A percentile compares a stretch with the other conserved stretches of the same genome.
Evolutionary conservation across 2,329 filamentous ascomycete genomes (phyloP).

Genomic region (Pseudogymnoascus sp.): DNA sequence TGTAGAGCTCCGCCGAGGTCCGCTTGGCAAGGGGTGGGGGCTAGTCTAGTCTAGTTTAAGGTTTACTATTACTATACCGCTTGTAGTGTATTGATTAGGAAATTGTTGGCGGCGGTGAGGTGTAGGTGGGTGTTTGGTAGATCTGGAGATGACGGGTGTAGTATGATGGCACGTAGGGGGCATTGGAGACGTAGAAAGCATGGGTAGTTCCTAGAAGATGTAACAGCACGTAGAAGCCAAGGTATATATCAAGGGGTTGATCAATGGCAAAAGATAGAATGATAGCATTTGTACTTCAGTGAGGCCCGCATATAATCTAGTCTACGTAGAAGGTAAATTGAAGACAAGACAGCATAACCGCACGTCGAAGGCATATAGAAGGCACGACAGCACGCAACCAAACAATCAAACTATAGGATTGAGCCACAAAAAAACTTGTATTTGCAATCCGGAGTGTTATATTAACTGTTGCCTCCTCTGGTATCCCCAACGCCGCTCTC

Average conservation of each 20-base stretch:
- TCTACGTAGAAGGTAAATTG: neutral
- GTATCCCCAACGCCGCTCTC: neutral
- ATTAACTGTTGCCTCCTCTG: neutral
- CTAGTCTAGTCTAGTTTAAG: too few relatives aligned
- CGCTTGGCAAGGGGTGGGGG: too few relatives aligned
- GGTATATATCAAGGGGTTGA: neutral
- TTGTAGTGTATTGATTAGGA: neutral
- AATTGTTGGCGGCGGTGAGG: neutral
- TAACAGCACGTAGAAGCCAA: neutral
- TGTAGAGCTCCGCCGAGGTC: conserved; percentile 19
- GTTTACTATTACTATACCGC: neutral
- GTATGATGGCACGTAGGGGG: neutral
- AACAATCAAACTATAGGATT: neutral
- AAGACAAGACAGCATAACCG: neutral
- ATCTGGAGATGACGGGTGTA: neutral
- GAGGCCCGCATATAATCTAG: neutral
- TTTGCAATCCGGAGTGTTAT: neutral
- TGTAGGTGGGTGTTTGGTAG: neutral
- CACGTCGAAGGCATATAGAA: too few relatives aligned
- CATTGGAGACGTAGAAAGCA: neutral
- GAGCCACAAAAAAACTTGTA: neutral
- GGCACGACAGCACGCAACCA: neutral
- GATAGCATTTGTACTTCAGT: neutral
- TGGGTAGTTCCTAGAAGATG: neutral
- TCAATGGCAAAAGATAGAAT: neutral